Evolutionary conservation across 2,329 filamentous ascomycete species (phyloP).

Genomic region (Sarocladiaceae sp.): DNA sequence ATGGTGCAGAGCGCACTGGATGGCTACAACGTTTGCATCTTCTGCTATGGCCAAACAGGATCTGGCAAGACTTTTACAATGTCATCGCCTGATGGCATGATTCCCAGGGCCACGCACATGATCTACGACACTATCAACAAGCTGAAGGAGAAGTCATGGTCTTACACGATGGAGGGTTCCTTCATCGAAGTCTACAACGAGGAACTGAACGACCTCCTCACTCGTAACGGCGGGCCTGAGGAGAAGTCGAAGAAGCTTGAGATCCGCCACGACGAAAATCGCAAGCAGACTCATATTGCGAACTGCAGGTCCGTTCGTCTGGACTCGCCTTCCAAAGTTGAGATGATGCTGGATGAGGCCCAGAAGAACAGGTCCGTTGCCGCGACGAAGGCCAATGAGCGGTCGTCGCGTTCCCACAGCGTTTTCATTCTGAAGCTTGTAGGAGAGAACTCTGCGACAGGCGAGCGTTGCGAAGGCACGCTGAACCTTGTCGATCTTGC

Average conservation of each 20-base stretch:
- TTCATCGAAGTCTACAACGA: slow-evolving; percentile 99
- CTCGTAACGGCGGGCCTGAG: slow-evolving; percentile 54
- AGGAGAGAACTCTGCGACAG: slow-evolving; percentile 66
- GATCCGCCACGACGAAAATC: slow-evolving; percentile 77
- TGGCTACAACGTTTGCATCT: slow-evolving; percentile 97
- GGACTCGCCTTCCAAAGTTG: slow-evolving; percentile 73
- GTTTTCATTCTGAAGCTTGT: slow-evolving; percentile 85
- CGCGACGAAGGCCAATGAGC: slow-evolving; percentile 94
- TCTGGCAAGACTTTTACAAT: slow-evolving; percentile 97
- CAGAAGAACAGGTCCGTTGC: slow-evolving; percentile 85
- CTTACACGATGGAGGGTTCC: slow-evolving; percentile 86
- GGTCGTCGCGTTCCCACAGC: slow-evolving; percentile 88
- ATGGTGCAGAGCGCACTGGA: slow-evolving; percentile 94
- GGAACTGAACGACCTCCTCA: slow-evolving; percentile 83
- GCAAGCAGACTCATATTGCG: slow-evolving; percentile 74
- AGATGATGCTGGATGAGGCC: slow-evolving; percentile 72
- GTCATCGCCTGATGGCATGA: slow-evolving; percentile 89
- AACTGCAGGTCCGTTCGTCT: slow-evolving; percentile 73
- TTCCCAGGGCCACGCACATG: slow-evolving; percentile 84
- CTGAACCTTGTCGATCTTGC: slow-evolving; percentile 94
- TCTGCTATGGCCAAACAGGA: slow-evolving; percentile 96
- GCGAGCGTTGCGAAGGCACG: slow-evolving; percentile 83
- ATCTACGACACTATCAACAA: slow-evolving; percentile 84
- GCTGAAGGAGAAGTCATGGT: slow-evolving; percentile 87
- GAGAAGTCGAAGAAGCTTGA: slow-evolving; percentile 76